A percentile compares a stretch with the other conserved stretches of the same genome.
Conservation (phyloP, 2,329 filamentous ascomycete genomes). For the Lojkania enalia region DNA sequence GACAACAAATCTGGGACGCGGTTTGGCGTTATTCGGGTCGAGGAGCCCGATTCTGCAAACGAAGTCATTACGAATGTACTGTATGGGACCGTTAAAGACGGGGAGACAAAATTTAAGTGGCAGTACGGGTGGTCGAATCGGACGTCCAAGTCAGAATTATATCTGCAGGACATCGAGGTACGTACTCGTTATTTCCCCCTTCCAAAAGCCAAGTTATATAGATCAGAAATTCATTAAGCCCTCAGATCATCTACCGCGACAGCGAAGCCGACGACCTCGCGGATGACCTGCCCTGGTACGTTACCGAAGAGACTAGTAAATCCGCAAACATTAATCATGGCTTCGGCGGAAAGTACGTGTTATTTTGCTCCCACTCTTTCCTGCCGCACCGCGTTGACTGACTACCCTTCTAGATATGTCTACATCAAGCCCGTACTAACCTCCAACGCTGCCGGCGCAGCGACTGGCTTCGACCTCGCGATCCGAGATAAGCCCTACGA, state of each 20-base stretch:
- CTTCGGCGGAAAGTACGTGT: conserved; percentile 1
- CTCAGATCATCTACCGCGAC: not conserved
- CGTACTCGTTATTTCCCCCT: not conserved
- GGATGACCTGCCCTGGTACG: not conserved
- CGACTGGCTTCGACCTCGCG: not conserved
- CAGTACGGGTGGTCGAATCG: not conserved
- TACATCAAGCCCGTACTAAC: conserved; percentile 2
- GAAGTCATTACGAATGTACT: not conserved
- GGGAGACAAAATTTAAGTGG: not conserved
- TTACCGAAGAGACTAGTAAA: not conserved
- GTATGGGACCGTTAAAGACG: conserved; percentile 1
- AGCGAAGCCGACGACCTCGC: not conserved
- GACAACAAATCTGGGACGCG: no score
- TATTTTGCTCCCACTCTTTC: not conserved
- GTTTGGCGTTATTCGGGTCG: conserved; percentile 3
- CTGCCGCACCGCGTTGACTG: not conserved
- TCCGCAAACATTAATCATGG: conserved; percentile 3
- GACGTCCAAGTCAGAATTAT: not conserved
- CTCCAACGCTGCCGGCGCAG: not conserved
- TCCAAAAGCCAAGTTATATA: no score
- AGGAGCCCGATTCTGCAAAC: not conserved
- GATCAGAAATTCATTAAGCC: no score
- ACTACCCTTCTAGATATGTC: not conserved
- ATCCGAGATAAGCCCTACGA: no score
- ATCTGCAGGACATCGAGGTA: conserved; percentile 1